Evolutionary conservation across 2,329 filamentous ascomycete genomes (phyloP).

Genomic region (Aspergillus neoniger): DNA sequence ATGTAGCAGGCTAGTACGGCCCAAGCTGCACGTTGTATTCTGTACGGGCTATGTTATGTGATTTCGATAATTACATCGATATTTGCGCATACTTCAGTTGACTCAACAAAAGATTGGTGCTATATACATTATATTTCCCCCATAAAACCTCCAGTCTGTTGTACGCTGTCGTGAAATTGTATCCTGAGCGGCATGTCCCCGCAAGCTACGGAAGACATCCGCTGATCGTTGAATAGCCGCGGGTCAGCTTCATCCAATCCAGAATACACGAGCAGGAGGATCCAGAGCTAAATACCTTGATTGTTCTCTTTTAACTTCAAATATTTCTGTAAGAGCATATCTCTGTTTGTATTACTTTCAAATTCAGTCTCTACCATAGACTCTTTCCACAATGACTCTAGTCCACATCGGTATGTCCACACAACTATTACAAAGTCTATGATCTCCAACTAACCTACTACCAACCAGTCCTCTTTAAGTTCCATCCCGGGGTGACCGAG

Average conservation of each 20-base stretch:
- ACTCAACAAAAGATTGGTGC: rapidly evolving
- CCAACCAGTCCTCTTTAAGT: slow-evolving; percentile 54
- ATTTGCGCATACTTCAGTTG: rapidly evolving
- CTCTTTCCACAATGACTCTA: slow-evolving; percentile 22
- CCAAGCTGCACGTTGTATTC: too few species aligned
- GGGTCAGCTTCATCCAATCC: background rate
- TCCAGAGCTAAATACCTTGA: too few species aligned
- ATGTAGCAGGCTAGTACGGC: background rate
- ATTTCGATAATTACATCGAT: too few species aligned
- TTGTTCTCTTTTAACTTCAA: too few species aligned
- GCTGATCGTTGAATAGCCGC: background rate
- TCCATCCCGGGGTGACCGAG: slow-evolving; percentile 44
- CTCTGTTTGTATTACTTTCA: too few species aligned
- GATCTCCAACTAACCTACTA: background rate
- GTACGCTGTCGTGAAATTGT: background rate
- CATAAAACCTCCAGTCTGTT: background rate
- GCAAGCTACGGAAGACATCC: background rate
- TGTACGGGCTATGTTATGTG: too few species aligned
- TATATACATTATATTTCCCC: too few species aligned
- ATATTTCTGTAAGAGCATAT: too few species aligned
- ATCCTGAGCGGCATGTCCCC: background rate
- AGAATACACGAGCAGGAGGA: too few species aligned
- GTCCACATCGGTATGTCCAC: slow-evolving; percentile 26
- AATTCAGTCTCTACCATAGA: background rate
- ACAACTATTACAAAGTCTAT: background rate